phyloP scores from a whole-genome alignment of 768 basidiomycete genomes.

The Sporobolomyces phaffii region DNA sequence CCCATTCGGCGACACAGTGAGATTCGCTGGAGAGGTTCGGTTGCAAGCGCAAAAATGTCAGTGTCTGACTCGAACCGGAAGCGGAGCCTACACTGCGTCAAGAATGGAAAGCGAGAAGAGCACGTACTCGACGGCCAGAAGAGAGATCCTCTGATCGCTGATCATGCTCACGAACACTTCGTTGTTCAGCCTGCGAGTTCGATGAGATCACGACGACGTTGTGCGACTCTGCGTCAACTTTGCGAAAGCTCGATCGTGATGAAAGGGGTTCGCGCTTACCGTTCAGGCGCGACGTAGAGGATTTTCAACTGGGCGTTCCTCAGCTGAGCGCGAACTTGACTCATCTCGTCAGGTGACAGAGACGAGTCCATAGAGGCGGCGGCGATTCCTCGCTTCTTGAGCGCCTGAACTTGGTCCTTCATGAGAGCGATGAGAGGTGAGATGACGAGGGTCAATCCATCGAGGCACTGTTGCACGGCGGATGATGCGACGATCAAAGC shows the following conservation, averaged over 20 bases:
- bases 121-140: conserved; percentile 51
- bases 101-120: too few species aligned
- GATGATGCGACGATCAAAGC: too few species aligned
- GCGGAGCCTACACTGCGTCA: too few species aligned
- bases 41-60: neutral
- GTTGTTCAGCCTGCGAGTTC: conserved; percentile 50
- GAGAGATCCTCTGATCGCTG: conserved; percentile 49
- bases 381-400: conserved; percentile 46
- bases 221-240: too few species aligned
- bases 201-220: too few species aligned
- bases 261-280: too few species aligned
- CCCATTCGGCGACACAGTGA: conserved; percentile 32
- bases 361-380: conserved; percentile 51
- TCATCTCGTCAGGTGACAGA: conserved; percentile 44
- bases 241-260: too few species aligned
- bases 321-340: conserved; percentile 48
- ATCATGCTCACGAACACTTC: conserved; percentile 53
- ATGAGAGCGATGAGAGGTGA: conserved; percentile 85
- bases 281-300: conserved; percentile 53
- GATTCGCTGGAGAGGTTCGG: conserved; percentile 34
- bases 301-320: conserved; percentile 51
- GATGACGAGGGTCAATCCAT: conserved; percentile 80
- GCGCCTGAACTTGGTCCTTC: conserved; percentile 52
- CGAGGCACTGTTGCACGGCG: conserved; percentile 43
- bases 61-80: too few species aligned